These are phyloP conservation scores for Xylariaceae sp. DNA, from an alignment of 2,329 filamentous ascomycete species.

Conservation along the genomic window DNA sequence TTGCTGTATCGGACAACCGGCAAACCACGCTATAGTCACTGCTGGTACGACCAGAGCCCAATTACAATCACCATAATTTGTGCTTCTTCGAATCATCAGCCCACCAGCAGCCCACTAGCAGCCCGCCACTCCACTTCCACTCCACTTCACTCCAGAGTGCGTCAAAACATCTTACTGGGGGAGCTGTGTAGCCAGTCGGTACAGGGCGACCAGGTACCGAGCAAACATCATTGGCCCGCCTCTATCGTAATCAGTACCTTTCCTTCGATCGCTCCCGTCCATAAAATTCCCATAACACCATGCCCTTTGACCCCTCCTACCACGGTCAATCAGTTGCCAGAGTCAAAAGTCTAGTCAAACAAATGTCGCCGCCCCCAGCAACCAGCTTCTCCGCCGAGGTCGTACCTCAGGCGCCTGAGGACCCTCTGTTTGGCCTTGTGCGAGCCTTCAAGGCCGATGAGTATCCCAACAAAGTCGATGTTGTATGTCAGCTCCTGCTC, in stretches of 20 bases:
- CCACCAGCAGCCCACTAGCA: too few species aligned
- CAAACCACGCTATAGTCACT: too few species aligned
- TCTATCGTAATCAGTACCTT: too few species aligned
- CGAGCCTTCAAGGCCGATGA: constrained; percentile 83
- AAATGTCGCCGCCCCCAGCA: constrained; percentile 68
- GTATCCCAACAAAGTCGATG: constrained; percentile 82
- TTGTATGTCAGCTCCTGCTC: constrained; percentile 61
- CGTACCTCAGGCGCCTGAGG: constrained; percentile 90
- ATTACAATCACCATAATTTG: too few species aligned
- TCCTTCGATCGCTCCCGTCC: constrained; percentile 8
- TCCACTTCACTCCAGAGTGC: too few species aligned
- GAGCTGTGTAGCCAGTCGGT: too few species aligned
- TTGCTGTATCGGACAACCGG: too few species aligned
- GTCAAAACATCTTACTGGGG: too few species aligned
- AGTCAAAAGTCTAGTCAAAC: constrained; percentile 67
- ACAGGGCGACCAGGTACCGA: constrained; percentile 3
- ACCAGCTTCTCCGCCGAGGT: constrained; percentile 77
- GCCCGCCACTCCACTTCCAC: too few species aligned
- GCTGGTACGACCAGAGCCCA: too few species aligned
- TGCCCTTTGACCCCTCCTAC: constrained; percentile 52
- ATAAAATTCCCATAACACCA: constrained; percentile 34
- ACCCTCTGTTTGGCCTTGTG: constrained; percentile 93
- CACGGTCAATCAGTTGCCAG: constrained; percentile 55
- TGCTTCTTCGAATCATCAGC: too few species aligned
- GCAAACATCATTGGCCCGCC: background rate